Evolutionary conservation across 2,329 filamentous ascomycete species (phyloP).

Genomic region (Beauveria medogensis): DNA sequence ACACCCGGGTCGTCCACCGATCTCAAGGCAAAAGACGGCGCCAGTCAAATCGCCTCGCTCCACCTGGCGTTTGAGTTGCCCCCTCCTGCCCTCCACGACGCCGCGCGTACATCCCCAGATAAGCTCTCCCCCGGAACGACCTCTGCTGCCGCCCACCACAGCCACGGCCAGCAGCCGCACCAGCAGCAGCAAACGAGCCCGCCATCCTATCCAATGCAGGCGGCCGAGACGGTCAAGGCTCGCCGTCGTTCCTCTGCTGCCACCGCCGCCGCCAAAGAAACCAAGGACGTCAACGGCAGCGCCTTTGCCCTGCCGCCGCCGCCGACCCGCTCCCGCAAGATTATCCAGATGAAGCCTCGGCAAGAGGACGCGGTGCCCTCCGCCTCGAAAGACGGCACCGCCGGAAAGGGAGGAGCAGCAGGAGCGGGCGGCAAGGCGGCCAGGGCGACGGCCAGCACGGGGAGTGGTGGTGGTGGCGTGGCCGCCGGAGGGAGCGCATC

Average conservation of each 20-base stretch:
- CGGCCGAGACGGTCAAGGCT: slow-evolving; percentile 45
- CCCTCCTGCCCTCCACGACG: slow-evolving; percentile 59
- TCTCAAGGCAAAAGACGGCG: slow-evolving; percentile 63
- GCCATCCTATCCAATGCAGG: slow-evolving; percentile 36
- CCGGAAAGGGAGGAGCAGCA: neutral
- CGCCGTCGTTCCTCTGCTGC: slow-evolving; percentile 42
- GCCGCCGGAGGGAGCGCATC: slow-evolving; percentile 8
- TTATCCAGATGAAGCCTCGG: slow-evolving; percentile 91
- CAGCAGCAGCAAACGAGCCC: slow-evolving; percentile 16
- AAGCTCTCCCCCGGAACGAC: slow-evolving; percentile 10
- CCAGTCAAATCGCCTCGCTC: slow-evolving; percentile 49
- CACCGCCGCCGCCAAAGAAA: slow-evolving; percentile 32
- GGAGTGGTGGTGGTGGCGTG: neutral
- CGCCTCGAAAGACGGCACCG: slow-evolving; percentile 19
- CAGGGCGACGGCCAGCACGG: slow-evolving; percentile 17
- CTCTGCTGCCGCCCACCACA: neutral
- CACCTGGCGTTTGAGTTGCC: slow-evolving; percentile 69
- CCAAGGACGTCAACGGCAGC: slow-evolving; percentile 42
- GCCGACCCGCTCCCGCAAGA: slow-evolving; percentile 85
- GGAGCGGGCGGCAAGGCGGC: slow-evolving; percentile 9
- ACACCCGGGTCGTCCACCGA: slow-evolving; percentile 77
- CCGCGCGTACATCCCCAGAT: slow-evolving; percentile 34
- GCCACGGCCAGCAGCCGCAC: slow-evolving; percentile 10
- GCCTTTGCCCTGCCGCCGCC: slow-evolving; percentile 81
- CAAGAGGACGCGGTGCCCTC: slow-evolving; percentile 29